These are phyloP conservation scores for Euphrasia confusa DNA, from an alignment of 257 asterid species.

Conservation along the genomic window DNA sequence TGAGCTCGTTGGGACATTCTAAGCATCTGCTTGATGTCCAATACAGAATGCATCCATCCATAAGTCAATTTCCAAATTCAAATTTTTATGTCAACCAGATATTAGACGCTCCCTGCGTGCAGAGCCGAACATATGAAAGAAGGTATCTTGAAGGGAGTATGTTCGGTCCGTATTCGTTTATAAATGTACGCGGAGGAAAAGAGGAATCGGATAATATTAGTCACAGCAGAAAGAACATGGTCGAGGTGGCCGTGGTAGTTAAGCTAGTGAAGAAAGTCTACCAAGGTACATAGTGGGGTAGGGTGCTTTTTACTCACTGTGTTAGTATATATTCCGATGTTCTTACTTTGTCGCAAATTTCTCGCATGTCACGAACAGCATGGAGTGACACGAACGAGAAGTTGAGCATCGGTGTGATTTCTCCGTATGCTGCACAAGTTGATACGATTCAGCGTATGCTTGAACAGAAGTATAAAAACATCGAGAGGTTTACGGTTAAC, in stretches of 20 bases:
- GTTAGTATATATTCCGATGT: neutral
- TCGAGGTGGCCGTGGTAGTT: constrained; percentile 51
- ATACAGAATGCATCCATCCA: constrained; percentile 61
- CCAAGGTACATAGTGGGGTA: constrained; percentile 31
- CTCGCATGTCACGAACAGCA: constrained; percentile 29
- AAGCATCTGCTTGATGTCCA: constrained; percentile 49
- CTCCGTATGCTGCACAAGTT: constrained; percentile 79
- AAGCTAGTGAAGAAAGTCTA: constrained; percentile 44
- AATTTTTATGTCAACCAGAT: constrained; percentile 39
- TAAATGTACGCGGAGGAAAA: constrained; percentile 39
- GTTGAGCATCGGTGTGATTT: constrained; percentile 57
- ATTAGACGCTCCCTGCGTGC: constrained; percentile 40
- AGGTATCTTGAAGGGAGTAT: constrained; percentile 37
- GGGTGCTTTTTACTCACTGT: neutral
- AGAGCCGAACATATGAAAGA: constrained; percentile 23
- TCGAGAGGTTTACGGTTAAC: constrained; percentile 38
- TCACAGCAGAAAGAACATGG: constrained; percentile 48
- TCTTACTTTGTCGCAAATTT: neutral
- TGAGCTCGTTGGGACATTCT: constrained; percentile 41
- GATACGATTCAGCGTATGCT: constrained; percentile 43
- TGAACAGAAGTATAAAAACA: constrained; percentile 25
- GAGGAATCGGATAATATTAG: constrained; percentile 47
- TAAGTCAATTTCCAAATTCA: constrained; percentile 46
- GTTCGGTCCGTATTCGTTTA: constrained; percentile 64
- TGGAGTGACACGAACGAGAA: constrained; percentile 40